A percentile compares a stretch with the other conserved stretches of the same genome.
phyloP scores from a whole-genome alignment of 352 stramenopile species.

The Pythium dissimile region DNA sequence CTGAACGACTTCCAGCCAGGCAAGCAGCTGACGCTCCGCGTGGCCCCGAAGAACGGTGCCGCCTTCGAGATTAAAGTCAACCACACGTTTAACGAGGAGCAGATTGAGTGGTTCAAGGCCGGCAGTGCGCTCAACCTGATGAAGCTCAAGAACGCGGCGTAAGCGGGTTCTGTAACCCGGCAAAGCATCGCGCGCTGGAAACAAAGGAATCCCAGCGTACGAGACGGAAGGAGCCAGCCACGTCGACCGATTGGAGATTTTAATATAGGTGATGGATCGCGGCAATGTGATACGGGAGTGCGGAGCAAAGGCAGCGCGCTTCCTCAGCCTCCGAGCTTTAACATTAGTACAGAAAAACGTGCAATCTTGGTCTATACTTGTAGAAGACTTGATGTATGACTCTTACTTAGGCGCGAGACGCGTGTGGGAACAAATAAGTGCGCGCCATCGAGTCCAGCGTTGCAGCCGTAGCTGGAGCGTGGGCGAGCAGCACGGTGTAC shows the following conservation, averaged over 20 bases:
- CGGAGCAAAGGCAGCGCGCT: slow-evolving; percentile 18
- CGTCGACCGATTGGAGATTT: slow-evolving; percentile 6
- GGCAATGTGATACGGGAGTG: slow-evolving; percentile 12
- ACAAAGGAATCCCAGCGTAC: slow-evolving; percentile 5
- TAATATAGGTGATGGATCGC: slow-evolving; percentile 19
- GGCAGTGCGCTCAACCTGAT: slow-evolving; percentile 93
- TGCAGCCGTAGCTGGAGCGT: slow-evolving; percentile 12
- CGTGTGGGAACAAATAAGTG: slow-evolving; percentile 18
- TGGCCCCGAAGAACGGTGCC: slow-evolving; percentile 61
- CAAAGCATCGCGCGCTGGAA: background rate
- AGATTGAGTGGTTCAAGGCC: slow-evolving; percentile 95
- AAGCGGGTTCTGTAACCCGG: slow-evolving; percentile 4
- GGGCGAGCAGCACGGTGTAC: slow-evolving; percentile 21
- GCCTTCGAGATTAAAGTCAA: slow-evolving; percentile 90
- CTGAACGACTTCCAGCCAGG: slow-evolving; percentile 81
- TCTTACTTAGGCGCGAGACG: background rate
- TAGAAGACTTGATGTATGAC: background rate
- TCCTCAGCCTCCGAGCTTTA: slow-evolving; percentile 16
- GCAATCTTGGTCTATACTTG: too few species aligned
- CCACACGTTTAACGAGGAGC: slow-evolving; percentile 94
- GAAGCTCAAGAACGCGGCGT: slow-evolving; percentile 85
- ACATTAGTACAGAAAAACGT: slow-evolving; percentile 26
- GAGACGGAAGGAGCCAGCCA: background rate
- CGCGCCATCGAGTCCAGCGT: slow-evolving; percentile 16
- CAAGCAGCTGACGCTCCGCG: slow-evolving; percentile 83